Evolutionary conservation across 805 yeast species (phyloP).

Genomic region (Candida alai): DNA sequence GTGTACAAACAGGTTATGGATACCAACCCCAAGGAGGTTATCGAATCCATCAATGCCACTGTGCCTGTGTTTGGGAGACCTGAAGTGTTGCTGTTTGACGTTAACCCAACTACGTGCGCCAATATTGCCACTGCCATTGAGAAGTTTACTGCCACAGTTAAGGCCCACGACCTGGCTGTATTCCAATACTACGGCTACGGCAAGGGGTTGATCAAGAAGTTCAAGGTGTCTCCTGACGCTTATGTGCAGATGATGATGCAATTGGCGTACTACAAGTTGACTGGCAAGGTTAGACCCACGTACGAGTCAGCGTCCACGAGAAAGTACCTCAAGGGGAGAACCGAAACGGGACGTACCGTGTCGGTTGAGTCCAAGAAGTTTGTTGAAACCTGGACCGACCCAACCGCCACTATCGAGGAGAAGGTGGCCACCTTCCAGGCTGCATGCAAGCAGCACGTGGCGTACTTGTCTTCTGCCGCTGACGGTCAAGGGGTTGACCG

Average conservation of each 20-base stretch:
- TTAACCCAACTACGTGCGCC: slow-evolving; percentile 47
- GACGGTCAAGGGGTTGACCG: slow-evolving; percentile 90
- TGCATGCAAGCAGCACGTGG: slow-evolving; percentile 72
- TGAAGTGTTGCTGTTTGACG: slow-evolving; percentile 48
- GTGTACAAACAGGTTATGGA: slow-evolving; percentile 50
- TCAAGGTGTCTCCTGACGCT: slow-evolving; percentile 90
- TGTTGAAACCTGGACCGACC: slow-evolving; percentile 70
- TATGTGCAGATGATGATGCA: slow-evolving; percentile 88
- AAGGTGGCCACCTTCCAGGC: slow-evolving; percentile 65
- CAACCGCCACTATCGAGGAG: slow-evolving; percentile 44
- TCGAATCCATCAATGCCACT: slow-evolving; percentile 21
- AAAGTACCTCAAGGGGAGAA: slow-evolving; percentile 82
- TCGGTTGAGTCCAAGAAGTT: slow-evolving; percentile 66
- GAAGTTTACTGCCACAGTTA: slow-evolving; percentile 55
- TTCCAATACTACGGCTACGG: slow-evolving; percentile 85
- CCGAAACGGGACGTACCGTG: slow-evolving; percentile 89
- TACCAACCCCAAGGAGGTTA: slow-evolving; percentile 36
- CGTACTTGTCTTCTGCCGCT: slow-evolving; percentile 71
- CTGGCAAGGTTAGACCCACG: slow-evolving; percentile 81
- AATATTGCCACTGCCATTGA: slow-evolving; percentile 54
- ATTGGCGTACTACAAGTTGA: slow-evolving; percentile 80
- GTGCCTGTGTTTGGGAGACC: slow-evolving; percentile 9
- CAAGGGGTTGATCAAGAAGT: slow-evolving; percentile 76
- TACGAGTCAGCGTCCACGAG: slow-evolving; percentile 96
- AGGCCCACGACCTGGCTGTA: slow-evolving; percentile 68